These are phyloP conservation scores for Pichia deserticola DNA, from an alignment of 805 yeast genomes.

Conservation along the genomic window DNA sequence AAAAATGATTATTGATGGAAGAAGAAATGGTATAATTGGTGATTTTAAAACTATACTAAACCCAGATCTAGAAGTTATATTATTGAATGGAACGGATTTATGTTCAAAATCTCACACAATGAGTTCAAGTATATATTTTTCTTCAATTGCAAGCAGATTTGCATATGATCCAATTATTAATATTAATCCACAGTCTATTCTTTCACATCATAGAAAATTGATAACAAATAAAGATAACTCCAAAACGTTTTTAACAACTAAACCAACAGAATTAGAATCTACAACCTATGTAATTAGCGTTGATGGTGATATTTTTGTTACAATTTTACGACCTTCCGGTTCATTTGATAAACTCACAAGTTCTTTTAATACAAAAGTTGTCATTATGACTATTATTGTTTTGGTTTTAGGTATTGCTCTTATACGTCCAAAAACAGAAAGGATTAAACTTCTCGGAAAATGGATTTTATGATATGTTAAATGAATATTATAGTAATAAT, in stretches of 20 bases:
- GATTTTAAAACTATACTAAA: slow-evolving; percentile 34
- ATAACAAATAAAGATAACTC: slow-evolving; percentile 14
- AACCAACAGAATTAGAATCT: slow-evolving; percentile 70
- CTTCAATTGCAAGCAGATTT: slow-evolving; percentile 49
- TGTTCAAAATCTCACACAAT: slow-evolving; percentile 17
- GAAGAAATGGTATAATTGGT: slow-evolving; percentile 37
- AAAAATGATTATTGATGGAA: slow-evolving; percentile 55
- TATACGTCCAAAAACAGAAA: slow-evolving; percentile 51
- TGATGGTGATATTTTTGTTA: slow-evolving; percentile 70
- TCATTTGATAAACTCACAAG: slow-evolving; percentile 71
- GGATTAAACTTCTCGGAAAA: slow-evolving; percentile 42
- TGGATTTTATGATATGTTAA: slow-evolving; percentile 33
- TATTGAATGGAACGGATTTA: slow-evolving; percentile 22
- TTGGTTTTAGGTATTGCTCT: slow-evolving; percentile 40
- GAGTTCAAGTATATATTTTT: slow-evolving; percentile 19
- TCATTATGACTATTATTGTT: slow-evolving; percentile 51
- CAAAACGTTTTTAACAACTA: slow-evolving; percentile 30
- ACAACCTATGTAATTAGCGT: slow-evolving; percentile 63
- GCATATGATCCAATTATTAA: slow-evolving; percentile 62
- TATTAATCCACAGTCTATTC: slow-evolving; percentile 38
- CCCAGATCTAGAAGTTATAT: background rate
- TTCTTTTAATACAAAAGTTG: slow-evolving; percentile 58
- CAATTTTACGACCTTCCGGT: slow-evolving; percentile 70
- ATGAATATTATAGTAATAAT: too few species aligned
- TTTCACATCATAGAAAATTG: slow-evolving; percentile 46